phyloP scores from a whole-genome alignment of 768 basidiomycete genomes.

The Sarcodon sp. region DNA sequence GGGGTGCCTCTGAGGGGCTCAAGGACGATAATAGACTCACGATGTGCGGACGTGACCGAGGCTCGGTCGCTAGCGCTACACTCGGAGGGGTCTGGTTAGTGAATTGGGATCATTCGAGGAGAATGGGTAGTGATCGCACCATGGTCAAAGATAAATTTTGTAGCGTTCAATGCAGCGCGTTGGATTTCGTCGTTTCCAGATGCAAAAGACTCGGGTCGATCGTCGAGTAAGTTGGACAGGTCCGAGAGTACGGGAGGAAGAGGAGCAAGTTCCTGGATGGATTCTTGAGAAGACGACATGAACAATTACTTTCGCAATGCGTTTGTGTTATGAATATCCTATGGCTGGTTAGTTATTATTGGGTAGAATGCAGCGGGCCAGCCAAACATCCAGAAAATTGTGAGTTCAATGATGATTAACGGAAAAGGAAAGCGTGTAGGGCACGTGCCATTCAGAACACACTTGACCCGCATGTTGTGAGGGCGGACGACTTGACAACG shows the following conservation, averaged over 20 bases:
- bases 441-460: no score
- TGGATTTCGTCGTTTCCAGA: slow-evolving; percentile 39
- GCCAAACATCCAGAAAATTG: no score
- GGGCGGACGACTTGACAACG: no score
- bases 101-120: slow-evolving; percentile 1
- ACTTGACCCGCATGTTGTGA: no score
- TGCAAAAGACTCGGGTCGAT: slow-evolving; percentile 41
- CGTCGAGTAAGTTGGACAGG: slow-evolving; percentile 44
- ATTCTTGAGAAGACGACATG: no score
- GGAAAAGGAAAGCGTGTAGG: no score
- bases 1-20: slow-evolving; percentile 53
- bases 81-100: neutral
- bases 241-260: slow-evolving; percentile 29
- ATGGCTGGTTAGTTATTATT: no score
- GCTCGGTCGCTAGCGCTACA: slow-evolving; percentile 59
- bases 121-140: slow-evolving; percentile 29
- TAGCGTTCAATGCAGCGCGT: slow-evolving; percentile 46
- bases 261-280: slow-evolving; percentile 2
- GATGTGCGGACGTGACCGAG: slow-evolving; percentile 49
- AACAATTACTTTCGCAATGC: no score
- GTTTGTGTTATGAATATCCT: no score
- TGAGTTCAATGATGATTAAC: no score
- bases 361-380: no score
- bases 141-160: slow-evolving; percentile 66
- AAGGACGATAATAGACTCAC: slow-evolving; percentile 54